A percentile compares a stretch with the other conserved stretches of the same genome.
Conservation (phyloP, 2,329 filamentous ascomycete species). For the Stachybotrys chartarum region DNA sequence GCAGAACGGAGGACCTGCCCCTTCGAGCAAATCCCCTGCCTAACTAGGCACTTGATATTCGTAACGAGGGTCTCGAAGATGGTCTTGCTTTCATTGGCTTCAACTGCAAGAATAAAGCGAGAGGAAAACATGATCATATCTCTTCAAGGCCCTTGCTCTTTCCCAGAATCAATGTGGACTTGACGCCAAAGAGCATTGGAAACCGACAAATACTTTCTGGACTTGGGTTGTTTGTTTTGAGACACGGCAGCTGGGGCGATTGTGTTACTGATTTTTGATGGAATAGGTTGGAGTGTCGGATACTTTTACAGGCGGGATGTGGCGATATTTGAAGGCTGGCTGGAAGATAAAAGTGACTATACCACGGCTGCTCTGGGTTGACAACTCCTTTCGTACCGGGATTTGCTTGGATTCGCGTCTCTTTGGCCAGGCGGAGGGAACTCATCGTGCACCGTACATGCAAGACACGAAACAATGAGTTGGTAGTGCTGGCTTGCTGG, state of each 20-base stretch:
- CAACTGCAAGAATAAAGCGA: neutral
- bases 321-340: conserved; percentile 20
- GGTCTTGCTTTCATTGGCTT: no score
- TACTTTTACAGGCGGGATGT: conserved; percentile 27
- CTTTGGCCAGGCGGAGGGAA: conserved; percentile 22
- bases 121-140: neutral
- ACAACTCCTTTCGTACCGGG: conserved; percentile 21
- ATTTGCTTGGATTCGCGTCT: conserved; percentile 20
- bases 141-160: neutral
- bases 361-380: conserved; percentile 28
- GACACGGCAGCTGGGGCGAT: conserved; percentile 24
- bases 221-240: conserved; percentile 31
- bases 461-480: neutral
- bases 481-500: conserved; percentile 26
- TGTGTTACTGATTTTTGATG: conserved; percentile 28
- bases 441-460: neutral
- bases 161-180: conserved; percentile 29
- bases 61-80: no score
- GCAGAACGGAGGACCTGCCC: conserved; percentile 52
- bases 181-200: conserved; percentile 37
- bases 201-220: conserved; percentile 36
- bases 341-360: conserved; percentile 35
- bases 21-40: conserved; percentile 53
- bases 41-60: conserved; percentile 22
- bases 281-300: conserved; percentile 31